phyloP scores from a whole-genome alignment of 805 yeast species.

The Candida xiaguanensis region DNA sequence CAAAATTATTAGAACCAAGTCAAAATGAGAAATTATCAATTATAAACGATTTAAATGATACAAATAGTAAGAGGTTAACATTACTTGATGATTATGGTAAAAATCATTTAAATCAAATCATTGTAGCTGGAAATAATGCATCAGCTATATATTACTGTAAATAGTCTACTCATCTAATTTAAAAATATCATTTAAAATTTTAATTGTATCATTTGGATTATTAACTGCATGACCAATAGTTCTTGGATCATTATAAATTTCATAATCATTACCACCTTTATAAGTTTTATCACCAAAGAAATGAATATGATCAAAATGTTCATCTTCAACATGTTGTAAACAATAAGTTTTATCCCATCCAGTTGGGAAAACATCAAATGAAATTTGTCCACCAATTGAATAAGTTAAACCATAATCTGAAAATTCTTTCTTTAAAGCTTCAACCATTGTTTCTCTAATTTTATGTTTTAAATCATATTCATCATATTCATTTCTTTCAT shows the following conservation, averaged over 20 bases:
- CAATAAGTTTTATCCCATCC: slow-evolving; percentile 99
- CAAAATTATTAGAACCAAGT: slow-evolving; percentile 58
- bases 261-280: slow-evolving; percentile 98
- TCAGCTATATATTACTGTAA: slow-evolving; percentile 58
- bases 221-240: slow-evolving; percentile 94
- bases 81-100: slow-evolving; percentile 30
- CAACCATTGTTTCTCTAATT: slow-evolving; percentile 80
- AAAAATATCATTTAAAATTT: slow-evolving; percentile 80
- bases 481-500: slow-evolving; percentile 92
- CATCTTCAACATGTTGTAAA: slow-evolving; percentile 83
- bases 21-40: slow-evolving; percentile 10
- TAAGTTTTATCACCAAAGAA: slow-evolving; percentile 98
- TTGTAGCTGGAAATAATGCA: slow-evolving; percentile 58
- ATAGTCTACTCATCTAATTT: slow-evolving; percentile 4
- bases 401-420: slow-evolving; percentile 83
- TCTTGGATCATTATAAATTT: slow-evolving; percentile 88
- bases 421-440: slow-evolving; percentile 79
- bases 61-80: slow-evolving; percentile 43
- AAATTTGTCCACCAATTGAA: slow-evolving; percentile 99
- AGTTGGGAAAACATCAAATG: slow-evolving; percentile 99
- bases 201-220: slow-evolving; percentile 84
- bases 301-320: slow-evolving; percentile 84
- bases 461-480: slow-evolving; percentile 74
- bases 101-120: slow-evolving; percentile 45
- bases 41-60: slow-evolving; percentile 23